Evolutionary conservation across 108 stramenopile species (phyloP).

Genomic region (Fragilariopsis cylindrus): DNA sequence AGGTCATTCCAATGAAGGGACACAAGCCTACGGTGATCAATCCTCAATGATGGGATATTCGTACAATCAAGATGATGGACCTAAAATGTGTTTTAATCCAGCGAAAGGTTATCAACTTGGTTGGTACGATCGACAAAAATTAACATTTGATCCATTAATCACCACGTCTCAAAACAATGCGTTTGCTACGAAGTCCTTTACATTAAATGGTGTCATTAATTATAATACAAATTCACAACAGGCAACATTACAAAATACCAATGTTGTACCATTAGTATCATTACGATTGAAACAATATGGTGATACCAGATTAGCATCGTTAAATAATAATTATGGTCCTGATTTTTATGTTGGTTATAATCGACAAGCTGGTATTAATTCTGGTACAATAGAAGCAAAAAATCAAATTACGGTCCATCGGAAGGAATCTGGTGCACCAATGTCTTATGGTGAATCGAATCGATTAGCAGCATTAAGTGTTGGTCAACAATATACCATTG

Average conservation of each 20-base stretch:
- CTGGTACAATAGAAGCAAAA: conserved; percentile 36
- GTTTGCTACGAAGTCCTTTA: background rate
- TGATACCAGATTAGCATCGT: background rate
- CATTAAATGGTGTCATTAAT: background rate
- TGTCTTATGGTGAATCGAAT: conserved; percentile 35
- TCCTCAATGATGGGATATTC: conserved; percentile 19
- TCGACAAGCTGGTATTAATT: conserved; percentile 32
- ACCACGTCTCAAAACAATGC: background rate
- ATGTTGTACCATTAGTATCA: background rate
- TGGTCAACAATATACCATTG: conserved; percentile 30
- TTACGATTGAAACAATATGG: background rate
- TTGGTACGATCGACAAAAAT: conserved; percentile 41
- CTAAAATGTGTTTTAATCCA: conserved; percentile 62
- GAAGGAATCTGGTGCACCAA: conserved; percentile 8
- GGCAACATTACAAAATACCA: too few species aligned
- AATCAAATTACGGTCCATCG: conserved; percentile 36
- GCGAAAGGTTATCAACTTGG: conserved; percentile 52
- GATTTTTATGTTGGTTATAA: conserved; percentile 46
- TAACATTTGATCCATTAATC: background rate
- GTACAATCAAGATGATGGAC: conserved; percentile 29
- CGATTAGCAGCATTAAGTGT: conserved; percentile 36
- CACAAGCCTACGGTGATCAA: conserved; percentile 41
- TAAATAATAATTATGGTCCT: background rate
- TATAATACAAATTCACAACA: background rate
- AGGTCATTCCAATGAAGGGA: conserved; percentile 44